phyloP scores from a whole-genome alignment of 2,329 filamentous ascomycete genomes.

The Tolypocladium cylindrosporum region DNA sequence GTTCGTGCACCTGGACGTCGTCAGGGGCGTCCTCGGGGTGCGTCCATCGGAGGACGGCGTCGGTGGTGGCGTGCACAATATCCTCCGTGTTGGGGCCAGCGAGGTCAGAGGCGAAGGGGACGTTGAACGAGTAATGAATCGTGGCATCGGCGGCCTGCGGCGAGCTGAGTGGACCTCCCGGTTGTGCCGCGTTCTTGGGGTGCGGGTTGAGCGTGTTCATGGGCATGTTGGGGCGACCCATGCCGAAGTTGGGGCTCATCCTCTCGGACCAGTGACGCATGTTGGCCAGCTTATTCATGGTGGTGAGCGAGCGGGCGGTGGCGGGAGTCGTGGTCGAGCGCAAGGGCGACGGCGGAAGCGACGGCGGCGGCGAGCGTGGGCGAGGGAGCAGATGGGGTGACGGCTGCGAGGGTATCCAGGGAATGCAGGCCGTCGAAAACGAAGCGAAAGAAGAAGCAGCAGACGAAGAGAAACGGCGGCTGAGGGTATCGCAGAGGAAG shows the following conservation, averaged over 20 bases:
- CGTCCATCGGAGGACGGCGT: slow-evolving; percentile 85
- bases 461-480: slow-evolving; percentile 6
- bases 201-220: slow-evolving; percentile 46
- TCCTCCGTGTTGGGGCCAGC: slow-evolving; percentile 89
- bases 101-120: slow-evolving; percentile 89
- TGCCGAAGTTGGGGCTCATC: slow-evolving; percentile 59
- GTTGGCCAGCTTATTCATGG: slow-evolving; percentile 61
- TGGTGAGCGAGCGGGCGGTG: slow-evolving; percentile 20
- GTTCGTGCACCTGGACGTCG: slow-evolving; percentile 72
- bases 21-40: slow-evolving; percentile 82
- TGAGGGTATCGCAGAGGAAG: slow-evolving; percentile 8
- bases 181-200: slow-evolving; percentile 42
- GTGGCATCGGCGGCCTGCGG: slow-evolving; percentile 63
- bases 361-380: slow-evolving; percentile 4
- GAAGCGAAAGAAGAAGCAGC: slow-evolving; percentile 8
- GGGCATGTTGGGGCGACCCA: slow-evolving; percentile 50
- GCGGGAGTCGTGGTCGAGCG: not conserved
- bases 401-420: slow-evolving; percentile 13
- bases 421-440: slow-evolving; percentile 5
- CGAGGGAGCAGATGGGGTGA: slow-evolving; percentile 10
- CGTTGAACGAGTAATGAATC: slow-evolving; percentile 93
- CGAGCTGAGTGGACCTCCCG: slow-evolving; percentile 50
- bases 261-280: slow-evolving; percentile 64
- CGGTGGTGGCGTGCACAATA: slow-evolving; percentile 82
- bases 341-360: slow-evolving; percentile 4